A percentile compares a stretch with the other conserved stretches of the same genome.
These are phyloP conservation scores for Blepharisma stoltei DNA, from an alignment of 73 alveolate genomes.

Conservation along the genomic window DNA sequence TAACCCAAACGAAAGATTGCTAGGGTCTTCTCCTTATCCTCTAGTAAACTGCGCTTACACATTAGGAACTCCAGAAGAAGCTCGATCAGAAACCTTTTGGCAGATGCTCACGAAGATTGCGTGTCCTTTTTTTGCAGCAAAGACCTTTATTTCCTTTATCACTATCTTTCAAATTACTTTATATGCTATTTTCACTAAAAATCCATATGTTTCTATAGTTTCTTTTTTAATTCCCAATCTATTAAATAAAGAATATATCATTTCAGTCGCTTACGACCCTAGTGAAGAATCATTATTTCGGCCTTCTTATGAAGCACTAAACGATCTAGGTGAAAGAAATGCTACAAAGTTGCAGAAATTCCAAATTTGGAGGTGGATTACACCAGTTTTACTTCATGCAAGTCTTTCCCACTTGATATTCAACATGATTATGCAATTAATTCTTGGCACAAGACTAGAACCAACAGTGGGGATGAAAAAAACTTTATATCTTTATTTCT, in stretches of 20 bases:
- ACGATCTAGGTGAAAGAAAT: constrained; percentile 43
- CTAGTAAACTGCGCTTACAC: not conserved
- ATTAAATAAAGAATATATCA: too few relatives aligned
- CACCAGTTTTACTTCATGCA: constrained; percentile 68
- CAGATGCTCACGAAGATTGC: constrained; percentile 51
- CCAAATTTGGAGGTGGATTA: constrained; percentile 57
- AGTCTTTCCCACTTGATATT: constrained; percentile 55
- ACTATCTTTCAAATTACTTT: constrained; percentile 38
- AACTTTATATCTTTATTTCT: constrained; percentile 29
- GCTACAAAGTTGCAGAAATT: constrained; percentile 30
- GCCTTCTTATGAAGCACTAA: constrained; percentile 32
- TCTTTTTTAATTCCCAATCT: too few relatives aligned
- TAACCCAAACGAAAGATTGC: too few relatives aligned
- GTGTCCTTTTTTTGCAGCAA: constrained; percentile 54
- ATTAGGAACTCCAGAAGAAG: constrained; percentile 16
- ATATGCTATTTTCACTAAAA: too few relatives aligned
- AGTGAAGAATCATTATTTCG: constrained; percentile 35
- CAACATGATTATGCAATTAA: constrained; percentile 35
- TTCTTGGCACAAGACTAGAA: constrained; percentile 42
- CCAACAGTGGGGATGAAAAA: constrained; percentile 32
- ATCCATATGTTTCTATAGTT: too few relatives aligned
- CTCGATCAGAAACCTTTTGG: constrained; percentile 52
- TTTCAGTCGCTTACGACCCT: constrained; percentile 27
- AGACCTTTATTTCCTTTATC: constrained; percentile 50
- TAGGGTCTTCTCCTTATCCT: too few relatives aligned